phyloP scores from a whole-genome alignment of 2,329 filamentous ascomycete genomes.

The Sarocladium kiliense region DNA sequence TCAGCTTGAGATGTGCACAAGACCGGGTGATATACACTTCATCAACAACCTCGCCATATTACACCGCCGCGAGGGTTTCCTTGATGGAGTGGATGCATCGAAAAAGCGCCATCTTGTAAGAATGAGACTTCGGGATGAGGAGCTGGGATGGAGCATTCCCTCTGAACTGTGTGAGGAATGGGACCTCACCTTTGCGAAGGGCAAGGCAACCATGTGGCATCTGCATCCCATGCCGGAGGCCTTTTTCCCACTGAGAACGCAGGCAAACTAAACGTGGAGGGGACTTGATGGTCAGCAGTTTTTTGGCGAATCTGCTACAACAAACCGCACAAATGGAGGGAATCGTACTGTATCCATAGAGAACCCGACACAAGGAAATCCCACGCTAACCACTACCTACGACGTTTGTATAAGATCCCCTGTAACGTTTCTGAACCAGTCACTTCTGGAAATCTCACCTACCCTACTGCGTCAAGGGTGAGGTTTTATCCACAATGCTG shows the following conservation, averaged over 20 bases:
- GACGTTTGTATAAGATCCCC: no score
- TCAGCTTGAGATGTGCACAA: slow-evolving; percentile 49
- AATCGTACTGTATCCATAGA: no score
- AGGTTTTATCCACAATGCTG: no score
- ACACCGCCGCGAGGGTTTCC: slow-evolving; percentile 55
- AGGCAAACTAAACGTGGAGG: slow-evolving; percentile 43
- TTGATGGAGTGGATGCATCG: slow-evolving; percentile 38
- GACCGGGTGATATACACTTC: slow-evolving; percentile 57
- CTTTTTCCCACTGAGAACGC: slow-evolving; percentile 50
- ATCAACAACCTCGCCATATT: slow-evolving; percentile 60
- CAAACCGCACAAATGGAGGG: no score
- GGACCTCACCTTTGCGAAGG: slow-evolving; percentile 42
- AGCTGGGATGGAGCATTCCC: slow-evolving; percentile 47
- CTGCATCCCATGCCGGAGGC: slow-evolving; percentile 55
- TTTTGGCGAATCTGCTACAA: no score
- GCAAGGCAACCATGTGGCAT: slow-evolving; percentile 45
- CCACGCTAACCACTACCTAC: no score
- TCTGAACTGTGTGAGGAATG: slow-evolving; percentile 43
- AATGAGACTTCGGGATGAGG: slow-evolving; percentile 51
- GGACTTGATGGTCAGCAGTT: not conserved
- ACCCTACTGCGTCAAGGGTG: no score
- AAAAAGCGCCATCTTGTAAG: slow-evolving; percentile 54
- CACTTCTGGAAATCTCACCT: no score
- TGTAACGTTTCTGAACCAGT: no score
- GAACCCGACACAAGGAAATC: no score